A percentile compares a stretch with the other conserved stretches of the same genome.
Conservation (phyloP, 805 yeast species). For the Candida boidinii region DNA sequence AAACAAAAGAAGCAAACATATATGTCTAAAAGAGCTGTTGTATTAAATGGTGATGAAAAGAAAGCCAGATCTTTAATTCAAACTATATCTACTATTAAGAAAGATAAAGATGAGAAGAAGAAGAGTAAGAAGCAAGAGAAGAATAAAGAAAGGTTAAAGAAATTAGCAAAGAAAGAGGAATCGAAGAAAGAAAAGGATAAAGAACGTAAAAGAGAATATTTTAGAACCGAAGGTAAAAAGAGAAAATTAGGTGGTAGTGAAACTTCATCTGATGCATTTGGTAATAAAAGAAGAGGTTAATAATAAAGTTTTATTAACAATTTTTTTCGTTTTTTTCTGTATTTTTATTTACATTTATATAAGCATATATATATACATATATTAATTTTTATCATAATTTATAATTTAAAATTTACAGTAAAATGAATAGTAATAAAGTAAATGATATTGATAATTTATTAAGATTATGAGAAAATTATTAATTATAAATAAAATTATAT, state of each 20-base stretch:
- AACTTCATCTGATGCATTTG: conserved; percentile 18
- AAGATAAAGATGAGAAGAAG: conserved; percentile 76
- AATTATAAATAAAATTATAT: too few species aligned
- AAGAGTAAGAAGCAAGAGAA: conserved; percentile 65
- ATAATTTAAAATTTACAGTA: too few species aligned
- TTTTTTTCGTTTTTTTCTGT: too few species aligned
- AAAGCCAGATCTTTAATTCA: conserved; percentile 84
- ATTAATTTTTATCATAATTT: too few species aligned
- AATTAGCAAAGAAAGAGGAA: conserved; percentile 67
- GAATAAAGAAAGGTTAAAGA: conserved; percentile 67
- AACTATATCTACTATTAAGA: conserved; percentile 76
- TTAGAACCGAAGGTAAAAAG: conserved; percentile 63
- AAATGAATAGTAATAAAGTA: too few species aligned
- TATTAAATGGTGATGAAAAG: conserved; percentile 86
- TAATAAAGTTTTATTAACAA: not conserved
- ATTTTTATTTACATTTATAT: too few species aligned
- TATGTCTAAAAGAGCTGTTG: conserved; percentile 85
- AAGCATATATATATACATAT: too few species aligned
- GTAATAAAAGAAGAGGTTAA: conserved; percentile 15
- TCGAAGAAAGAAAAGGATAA: conserved; percentile 64
- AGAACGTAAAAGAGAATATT: conserved; percentile 82
- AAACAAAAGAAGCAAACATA: conserved; percentile 82
- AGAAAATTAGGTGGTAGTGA: conserved; percentile 32
- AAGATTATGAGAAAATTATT: too few species aligned
- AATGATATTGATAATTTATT: too few species aligned